Base-by-base conservation (phyloP, 148 eudicot species). In the Spergularia bocconei region DNA sequence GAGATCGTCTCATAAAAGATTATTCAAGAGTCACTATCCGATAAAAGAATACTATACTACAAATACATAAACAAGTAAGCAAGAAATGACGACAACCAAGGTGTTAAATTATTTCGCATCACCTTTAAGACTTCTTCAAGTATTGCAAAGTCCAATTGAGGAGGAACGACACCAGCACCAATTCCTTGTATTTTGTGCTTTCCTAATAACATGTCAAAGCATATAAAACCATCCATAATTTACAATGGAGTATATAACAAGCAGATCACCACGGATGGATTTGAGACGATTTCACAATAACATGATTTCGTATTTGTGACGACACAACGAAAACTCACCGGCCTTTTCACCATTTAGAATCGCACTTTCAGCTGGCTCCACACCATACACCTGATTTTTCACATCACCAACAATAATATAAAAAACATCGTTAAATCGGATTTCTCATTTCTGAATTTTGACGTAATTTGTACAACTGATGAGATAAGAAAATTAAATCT, bases 311-410 rank as follows among this genome's bases (percentile, higher is more conserved):
- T 15, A 13, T 54, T 39, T 39, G 50, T 13, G 36, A 17, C 8
- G 58, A 41, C 11, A 21, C 2, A 36, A 5, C 52, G 50, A 11
- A 66, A 79, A 63, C 89, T 87, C 71, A 91, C 97, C 97, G 6
- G 95, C 79, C 53, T 83, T 64, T 79, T 91, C 92, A 73, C 98
- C 98, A 81, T 87, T 91, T 25, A 94, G 77, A 78, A 94, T 82
- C 12, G 97, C 84, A 79, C 97, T 90, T 81, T 91, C 97, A 79
- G 88, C 57, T 73, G 97, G 97, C 77, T 94, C 98, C 3, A 94
- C 87, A 56, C 90, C 95, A 58, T 87, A 91, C 12, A 91, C 75
- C 94, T 39, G 44, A 39, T 39, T n/a, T n/a, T n/a, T n/a, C n/a
- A n/a, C n/a, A n/a, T n/a, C n/a, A n/a, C n/a, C n/a, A n/a, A n/a